phyloP scores from a whole-genome alignment of 192 early-diverging fungal species.

The Cetraspora pellucida region DNA sequence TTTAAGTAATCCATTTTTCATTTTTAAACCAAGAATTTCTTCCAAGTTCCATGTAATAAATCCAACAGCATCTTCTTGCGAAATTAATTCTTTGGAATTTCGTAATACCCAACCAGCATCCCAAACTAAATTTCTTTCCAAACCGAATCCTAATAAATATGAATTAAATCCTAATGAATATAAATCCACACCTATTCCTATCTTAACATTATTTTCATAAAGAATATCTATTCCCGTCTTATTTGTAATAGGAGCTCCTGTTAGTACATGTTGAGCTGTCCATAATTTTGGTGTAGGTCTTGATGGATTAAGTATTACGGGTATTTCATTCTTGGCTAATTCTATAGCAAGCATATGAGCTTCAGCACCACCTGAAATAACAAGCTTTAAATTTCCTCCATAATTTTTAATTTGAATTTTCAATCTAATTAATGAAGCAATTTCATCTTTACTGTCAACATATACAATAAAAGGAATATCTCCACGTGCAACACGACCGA shows the following conservation, averaged over 20 bases:
- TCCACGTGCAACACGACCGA: conserved; percentile 46
- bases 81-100: conserved; percentile 46
- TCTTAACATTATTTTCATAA: conserved; percentile 60
- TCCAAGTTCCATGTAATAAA: conserved; percentile 73
- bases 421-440: conserved; percentile 62
- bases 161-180: too few species aligned
- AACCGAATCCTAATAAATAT: conserved; percentile 53
- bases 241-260: conserved; percentile 54
- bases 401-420: conserved; percentile 50
- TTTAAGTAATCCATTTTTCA: conserved; percentile 33
- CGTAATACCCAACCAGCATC: conserved; percentile 71
- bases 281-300: conserved; percentile 67
- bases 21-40: conserved; percentile 61
- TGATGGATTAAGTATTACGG: conserved; percentile 66
- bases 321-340: conserved; percentile 55
- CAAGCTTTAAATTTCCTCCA: conserved; percentile 45
- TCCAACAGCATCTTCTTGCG: conserved; percentile 66
- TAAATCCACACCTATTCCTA: conserved; percentile 55
- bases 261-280: conserved; percentile 62
- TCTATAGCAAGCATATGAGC: conserved; percentile 64
- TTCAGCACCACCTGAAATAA: conserved; percentile 69
- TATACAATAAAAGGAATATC: conserved; percentile 53
- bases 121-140: conserved; percentile 70
- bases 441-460: conserved; percentile 62
- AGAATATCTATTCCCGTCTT: conserved; percentile 59